These are phyloP conservation scores for Ceratocystis papillata DNA, from an alignment of 2,329 filamentous ascomycete genomes.

Conservation along the genomic window DNA sequence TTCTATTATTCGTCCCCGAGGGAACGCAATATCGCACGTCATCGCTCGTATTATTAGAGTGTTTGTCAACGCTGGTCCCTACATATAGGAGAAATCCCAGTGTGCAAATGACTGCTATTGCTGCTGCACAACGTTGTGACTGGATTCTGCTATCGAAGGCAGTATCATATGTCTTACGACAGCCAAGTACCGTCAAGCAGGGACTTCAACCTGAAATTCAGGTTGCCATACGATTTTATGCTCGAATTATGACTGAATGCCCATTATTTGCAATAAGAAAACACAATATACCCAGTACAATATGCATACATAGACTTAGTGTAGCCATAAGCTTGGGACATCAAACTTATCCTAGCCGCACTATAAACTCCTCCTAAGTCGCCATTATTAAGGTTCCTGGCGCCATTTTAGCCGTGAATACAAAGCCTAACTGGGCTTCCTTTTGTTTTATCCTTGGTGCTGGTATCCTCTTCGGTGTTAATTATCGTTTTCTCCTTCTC, in stretches of 20 bases:
- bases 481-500: background rate
- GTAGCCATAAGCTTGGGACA: too few relatives aligned
- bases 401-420: constrained; percentile 5
- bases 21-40: background rate
- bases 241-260: background rate
- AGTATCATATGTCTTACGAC: too few relatives aligned
- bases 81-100: too few relatives aligned
- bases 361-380: background rate
- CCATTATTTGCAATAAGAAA: background rate
- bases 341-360: too few relatives aligned
- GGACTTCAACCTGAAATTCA: too few relatives aligned
- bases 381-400: background rate
- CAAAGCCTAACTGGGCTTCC: background rate
- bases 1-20: background rate
- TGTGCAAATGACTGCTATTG: too few relatives aligned
- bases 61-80: too few relatives aligned
- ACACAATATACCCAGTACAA: background rate
- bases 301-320: background rate
- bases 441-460: background rate
- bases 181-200: too few relatives aligned
- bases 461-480: background rate
- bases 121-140: too few relatives aligned
- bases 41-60: background rate
- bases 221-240: background rate
- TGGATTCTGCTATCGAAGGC: too few relatives aligned